phyloP scores from a whole-genome alignment of 495 filamentous ascomycete species.

The Neurospora intermedia region DNA sequence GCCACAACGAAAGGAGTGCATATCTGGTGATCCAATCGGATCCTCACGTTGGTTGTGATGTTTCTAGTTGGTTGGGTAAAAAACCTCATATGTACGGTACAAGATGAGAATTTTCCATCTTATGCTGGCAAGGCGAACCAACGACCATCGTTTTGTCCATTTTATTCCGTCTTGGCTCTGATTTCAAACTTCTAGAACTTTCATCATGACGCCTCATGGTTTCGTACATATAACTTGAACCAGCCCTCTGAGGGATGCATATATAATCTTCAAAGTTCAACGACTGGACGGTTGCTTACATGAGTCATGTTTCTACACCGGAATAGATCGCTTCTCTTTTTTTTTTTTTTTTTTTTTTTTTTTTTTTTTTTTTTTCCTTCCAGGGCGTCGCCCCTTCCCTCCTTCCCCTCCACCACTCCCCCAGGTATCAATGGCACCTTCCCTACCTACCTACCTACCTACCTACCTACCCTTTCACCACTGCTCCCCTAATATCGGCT shows the following conservation, averaged over 20 bases:
- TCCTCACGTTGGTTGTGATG: neutral
- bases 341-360: too few species aligned
- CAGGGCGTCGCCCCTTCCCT: too few species aligned
- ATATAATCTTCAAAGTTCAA: too few species aligned
- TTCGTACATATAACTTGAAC: neutral
- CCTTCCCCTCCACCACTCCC: too few species aligned
- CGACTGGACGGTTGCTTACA: too few species aligned
- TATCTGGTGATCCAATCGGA: neutral
- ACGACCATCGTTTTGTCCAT: neutral
- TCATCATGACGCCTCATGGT: neutral
- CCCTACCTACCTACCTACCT: neutral
- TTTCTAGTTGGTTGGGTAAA: neutral
- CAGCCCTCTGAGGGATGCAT: neutral
- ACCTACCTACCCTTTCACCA: neutral
- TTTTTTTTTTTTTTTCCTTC: neutral
- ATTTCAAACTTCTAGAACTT: neutral
- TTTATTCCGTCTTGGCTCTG: neutral
- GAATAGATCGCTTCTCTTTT: too few species aligned
- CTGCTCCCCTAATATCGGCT: neutral
- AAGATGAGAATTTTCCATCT: neutral
- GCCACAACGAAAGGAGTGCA: neutral
- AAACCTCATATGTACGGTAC: neutral
- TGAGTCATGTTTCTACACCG: too few species aligned
- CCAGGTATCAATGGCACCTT: neutral
- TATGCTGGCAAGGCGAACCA: neutral